phyloP scores from a whole-genome alignment of 192 early-diverging fungal genomes.

The Rhizophlyctis rosea region DNA sequence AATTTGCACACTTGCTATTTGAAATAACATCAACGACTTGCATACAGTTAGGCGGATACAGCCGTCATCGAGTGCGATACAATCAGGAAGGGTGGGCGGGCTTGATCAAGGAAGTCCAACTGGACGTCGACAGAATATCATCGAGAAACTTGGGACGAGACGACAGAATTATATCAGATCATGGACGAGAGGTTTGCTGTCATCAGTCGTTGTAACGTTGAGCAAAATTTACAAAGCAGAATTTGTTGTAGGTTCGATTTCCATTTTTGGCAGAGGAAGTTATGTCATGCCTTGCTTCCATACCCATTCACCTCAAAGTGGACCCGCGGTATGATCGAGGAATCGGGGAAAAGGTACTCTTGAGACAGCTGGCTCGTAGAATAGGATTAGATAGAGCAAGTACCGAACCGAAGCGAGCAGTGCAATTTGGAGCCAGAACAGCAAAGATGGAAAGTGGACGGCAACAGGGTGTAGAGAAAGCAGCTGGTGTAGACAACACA shows the following conservation, averaged over 20 bases:
- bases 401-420: constrained; percentile 83
- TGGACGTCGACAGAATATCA: constrained; percentile 84
- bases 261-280: constrained; percentile 82
- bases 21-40: not conserved
- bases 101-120: constrained; percentile 70
- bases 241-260: constrained; percentile 50
- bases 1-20: not conserved
- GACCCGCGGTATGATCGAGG: constrained; percentile 77
- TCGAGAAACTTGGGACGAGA: constrained; percentile 89
- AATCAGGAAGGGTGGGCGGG: constrained; percentile 58
- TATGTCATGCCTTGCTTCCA: constrained; percentile 57
- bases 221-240: not conserved
- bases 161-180: constrained; percentile 87
- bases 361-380: constrained; percentile 65
- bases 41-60: constrained; percentile 68
- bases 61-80: constrained; percentile 76
- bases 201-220: not conserved
- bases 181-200: constrained; percentile 70
- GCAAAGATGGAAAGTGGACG: constrained; percentile 77
- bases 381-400: constrained; percentile 68
- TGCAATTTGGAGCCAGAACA: constrained; percentile 94
- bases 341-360: constrained; percentile 87
- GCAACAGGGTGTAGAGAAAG: constrained; percentile 35
- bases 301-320: constrained; percentile 76
- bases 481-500: too few species aligned